phyloP scores from a whole-genome alignment of 2,329 filamentous ascomycete species.

The Zymoseptoria passerinii region DNA sequence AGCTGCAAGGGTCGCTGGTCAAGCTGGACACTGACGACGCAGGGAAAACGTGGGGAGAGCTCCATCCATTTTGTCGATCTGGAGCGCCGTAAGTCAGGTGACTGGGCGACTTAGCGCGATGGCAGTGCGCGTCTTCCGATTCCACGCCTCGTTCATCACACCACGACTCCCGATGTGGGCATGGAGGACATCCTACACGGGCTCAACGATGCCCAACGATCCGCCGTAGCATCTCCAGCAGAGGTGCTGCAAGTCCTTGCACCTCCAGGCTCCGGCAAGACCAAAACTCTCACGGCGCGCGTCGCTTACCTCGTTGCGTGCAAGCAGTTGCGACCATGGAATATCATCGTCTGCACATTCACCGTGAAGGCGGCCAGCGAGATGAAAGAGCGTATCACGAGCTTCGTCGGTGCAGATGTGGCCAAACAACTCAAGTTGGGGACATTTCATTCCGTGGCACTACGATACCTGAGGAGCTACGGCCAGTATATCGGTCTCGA shows the following conservation, averaged over 20 bases:
- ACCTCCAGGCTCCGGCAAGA: slow-evolving; percentile 64
- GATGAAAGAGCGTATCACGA: slow-evolving; percentile 83
- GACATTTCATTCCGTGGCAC: slow-evolving; percentile 89
- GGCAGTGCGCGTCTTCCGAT: background rate
- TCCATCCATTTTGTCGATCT: background rate
- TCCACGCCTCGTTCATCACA: background rate
- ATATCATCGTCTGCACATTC: slow-evolving; percentile 92
- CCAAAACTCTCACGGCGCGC: slow-evolving; percentile 85
- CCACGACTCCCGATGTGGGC: slow-evolving; percentile 3
- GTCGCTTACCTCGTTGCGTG: slow-evolving; percentile 79
- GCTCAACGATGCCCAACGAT: slow-evolving; percentile 56
- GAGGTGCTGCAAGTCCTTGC: slow-evolving; percentile 54
- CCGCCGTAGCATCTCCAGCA: slow-evolving; percentile 55
- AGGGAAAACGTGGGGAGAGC: background rate
- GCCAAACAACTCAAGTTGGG: slow-evolving; percentile 75
- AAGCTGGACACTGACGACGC: background rate
- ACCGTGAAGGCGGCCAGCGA: slow-evolving; percentile 90
- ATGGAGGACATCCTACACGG: slow-evolving; percentile 52
- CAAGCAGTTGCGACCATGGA: slow-evolving; percentile 64
- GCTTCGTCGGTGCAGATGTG: slow-evolving; percentile 66
- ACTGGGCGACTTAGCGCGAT: background rate
- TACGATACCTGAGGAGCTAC: slow-evolving; percentile 75
- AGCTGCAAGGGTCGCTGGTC: background rate
- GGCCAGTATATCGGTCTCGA: slow-evolving; percentile 74
- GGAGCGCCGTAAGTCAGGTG: background rate